Base-by-base conservation (phyloP, 371 early-diverging fungal genomes). In the Capniomyces stellatus region DNA sequence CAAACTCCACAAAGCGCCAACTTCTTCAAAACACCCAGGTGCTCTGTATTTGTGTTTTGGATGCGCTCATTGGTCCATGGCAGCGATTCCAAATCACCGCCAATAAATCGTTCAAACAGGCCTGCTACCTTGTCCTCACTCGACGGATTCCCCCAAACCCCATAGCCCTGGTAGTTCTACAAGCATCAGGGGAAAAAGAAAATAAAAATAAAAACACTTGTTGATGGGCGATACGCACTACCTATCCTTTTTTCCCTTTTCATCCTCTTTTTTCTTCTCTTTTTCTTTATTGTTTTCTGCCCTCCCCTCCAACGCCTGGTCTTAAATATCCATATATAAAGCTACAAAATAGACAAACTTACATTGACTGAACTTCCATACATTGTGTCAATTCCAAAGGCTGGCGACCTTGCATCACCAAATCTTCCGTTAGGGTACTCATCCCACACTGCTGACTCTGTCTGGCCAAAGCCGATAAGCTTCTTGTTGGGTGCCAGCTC, bases 381-480 rank as follows among this genome's bases (percentile, higher is more conserved):
- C 39, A n/a, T 21, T 3, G 43, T 49, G 15, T 46, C 22, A 30
- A 66, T 64, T 63, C 74, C 62, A 63, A 72, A 72, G 42, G 76
- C 48, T 23, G 87, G 81, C 18, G 95, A 94, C 24, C 91, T 72
- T 28, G 92, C 79, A 67, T 92, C 92, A 56, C 95, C 95, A 84
- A 92, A 96, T 31, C 97, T 82, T 22, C 97, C 94, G 64, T 96
- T 96, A 25, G 94, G 95, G 64, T 87, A 94, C 48, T 96, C 92
- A 72, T 96, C 95, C 92, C 92, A 92, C 23, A 78, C 70, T 56
- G 29, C 62, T 74, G 48, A 74, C 56, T 70, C 27, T 18, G 3
- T 31, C n/a, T n/a, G n/a, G 10, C 24, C 21, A 22, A 48, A 4
- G 8, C 4, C 6, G 12, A 19, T 23, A 44, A n/a, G 4, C 15